These are phyloP conservation scores for Colletotrichum sublineola DNA, from an alignment of 2,329 filamentous ascomycete species.

Conservation along the genomic window DNA sequence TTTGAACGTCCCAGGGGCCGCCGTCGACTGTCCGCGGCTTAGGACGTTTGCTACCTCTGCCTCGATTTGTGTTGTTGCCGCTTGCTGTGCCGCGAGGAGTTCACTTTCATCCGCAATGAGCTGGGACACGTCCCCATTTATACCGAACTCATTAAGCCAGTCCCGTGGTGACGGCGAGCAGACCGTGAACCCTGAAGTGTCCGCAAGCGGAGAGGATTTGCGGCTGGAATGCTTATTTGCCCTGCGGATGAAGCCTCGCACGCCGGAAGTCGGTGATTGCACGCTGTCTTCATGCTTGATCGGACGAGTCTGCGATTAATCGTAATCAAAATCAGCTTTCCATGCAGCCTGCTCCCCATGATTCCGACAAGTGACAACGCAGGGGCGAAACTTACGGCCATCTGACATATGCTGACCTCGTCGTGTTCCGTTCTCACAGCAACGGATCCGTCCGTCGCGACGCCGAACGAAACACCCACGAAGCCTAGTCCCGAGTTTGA, in stretches of 20 bases:
- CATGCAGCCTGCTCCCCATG: neutral
- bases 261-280: neutral
- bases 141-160: neutral
- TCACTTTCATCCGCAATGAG: neutral
- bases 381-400: neutral
- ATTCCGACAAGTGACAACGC: neutral
- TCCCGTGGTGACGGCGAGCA: neutral
- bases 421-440: neutral
- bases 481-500: neutral
- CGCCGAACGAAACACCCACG: neutral
- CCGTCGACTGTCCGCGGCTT: neutral
- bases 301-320: neutral
- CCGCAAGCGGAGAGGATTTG: neutral
- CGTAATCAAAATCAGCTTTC: neutral
- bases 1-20: neutral
- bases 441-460: neutral
- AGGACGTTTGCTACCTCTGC: neutral
- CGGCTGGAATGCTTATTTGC: neutral
- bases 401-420: constrained; percentile 4
- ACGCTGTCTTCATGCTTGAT: neutral
- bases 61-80: neutral
- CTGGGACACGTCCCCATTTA: neutral
- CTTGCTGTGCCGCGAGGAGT: neutral
- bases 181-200: constrained; percentile 3
- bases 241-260: constrained; percentile 9